Conservation (phyloP, 306 rosid genomes). For the Cercis canadensis region DNA sequence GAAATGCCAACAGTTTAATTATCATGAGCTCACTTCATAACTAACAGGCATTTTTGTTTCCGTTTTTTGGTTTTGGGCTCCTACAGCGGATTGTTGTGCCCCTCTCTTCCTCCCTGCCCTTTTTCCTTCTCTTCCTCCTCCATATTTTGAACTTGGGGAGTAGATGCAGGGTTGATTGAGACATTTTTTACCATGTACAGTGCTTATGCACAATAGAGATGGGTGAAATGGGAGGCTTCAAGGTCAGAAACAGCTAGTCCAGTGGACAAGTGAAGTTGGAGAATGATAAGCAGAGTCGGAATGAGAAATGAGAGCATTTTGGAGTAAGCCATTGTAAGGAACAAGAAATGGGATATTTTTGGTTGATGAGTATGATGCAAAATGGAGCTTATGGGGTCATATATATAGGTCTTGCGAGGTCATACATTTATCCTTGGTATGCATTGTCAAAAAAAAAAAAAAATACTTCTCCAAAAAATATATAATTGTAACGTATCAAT, state of each 20-base stretch:
- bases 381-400: too few relatives aligned
- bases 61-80: neutral
- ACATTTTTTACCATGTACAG: too few relatives aligned
- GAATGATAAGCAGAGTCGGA: slow-evolving; percentile 8
- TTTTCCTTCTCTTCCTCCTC: neutral
- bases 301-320: too few relatives aligned
- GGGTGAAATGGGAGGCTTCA: slow-evolving; percentile 51
- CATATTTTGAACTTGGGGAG: neutral
- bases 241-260: slow-evolving; percentile 40
- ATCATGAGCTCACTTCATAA: neutral
- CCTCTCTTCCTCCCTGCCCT: neutral
- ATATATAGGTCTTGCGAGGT: too few relatives aligned
- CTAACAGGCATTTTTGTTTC: neutral
- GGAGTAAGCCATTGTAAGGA: too few relatives aligned
- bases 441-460: too few relatives aligned
- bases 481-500: too few relatives aligned
- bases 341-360: too few relatives aligned
- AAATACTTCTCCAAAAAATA: too few relatives aligned
- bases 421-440: too few relatives aligned
- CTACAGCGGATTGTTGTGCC: neutral
- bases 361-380: too few relatives aligned
- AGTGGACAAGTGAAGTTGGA: slow-evolving; percentile 8
- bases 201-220: slow-evolving; percentile 44
- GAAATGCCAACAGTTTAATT: slow-evolving; percentile 30
- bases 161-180: neutral